Evolutionary conservation across 1,284 basidiomycete genomes (phyloP), one percentile per base, ranked within the genome.

Genomic region (Sparassis latifolia): DNA sequence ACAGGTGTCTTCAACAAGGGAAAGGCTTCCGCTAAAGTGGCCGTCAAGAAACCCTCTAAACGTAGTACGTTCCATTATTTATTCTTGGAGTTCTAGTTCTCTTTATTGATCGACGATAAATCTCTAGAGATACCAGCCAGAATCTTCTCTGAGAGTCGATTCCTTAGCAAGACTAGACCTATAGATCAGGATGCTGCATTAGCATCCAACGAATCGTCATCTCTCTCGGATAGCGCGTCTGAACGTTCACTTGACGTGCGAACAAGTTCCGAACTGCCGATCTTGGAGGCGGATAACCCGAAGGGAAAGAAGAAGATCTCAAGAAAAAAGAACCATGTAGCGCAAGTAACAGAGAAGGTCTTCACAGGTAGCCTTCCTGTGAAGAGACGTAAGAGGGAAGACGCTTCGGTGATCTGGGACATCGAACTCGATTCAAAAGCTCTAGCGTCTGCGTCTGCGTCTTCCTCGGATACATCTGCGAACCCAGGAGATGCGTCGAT

Each of bases 1-100:
- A 62, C 76, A 32, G 86, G 86, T 5, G 84, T 89, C 2, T 89
- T 89, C 58, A 76, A 70, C 56, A 87, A 82, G 63, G 86, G 86
- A 0, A 87, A 76, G 56, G 80, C 84, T 6, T 89, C 86, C 0
- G 60, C 58, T 6, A 79, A 75, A 53, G 70, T 59, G n/a, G 41
- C 61, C 41, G 41, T 56, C 5, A 59, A 58, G 41, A 56, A 51
- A 20, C 2, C 31, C 3, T 52, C 49, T 20, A 1, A 6, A 42
- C 9, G 12, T 37, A 47, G 30, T 9, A 55, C 52, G 29, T 48
- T 47, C 3, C 52, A 56, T 60, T 45, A 47, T 55, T 42, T 9
- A 30, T 39, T 27, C 37, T 9, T 33, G n/a, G 32, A 47, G 35
- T 30, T 30, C 32, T 38, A 10, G 29, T 7, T 20, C 20, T 20